Evolutionary conservation across 202 grass and related monocot species (phyloP).

Genomic region (Alloteropsis angusta): DNA sequence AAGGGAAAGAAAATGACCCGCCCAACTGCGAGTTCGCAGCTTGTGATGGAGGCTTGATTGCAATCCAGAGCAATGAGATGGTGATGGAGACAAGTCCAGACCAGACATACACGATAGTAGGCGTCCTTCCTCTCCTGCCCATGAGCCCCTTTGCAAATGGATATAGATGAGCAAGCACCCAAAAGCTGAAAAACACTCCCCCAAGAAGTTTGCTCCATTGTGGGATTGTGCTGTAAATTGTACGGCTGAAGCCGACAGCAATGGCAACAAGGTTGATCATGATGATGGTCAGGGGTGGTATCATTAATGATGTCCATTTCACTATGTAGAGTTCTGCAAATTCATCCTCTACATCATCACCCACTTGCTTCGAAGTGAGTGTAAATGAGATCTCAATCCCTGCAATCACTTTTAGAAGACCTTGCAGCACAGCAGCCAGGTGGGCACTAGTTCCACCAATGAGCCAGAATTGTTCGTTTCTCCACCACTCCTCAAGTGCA

Average conservation of each 20-base stretch:
- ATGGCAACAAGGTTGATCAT: constrained; percentile 95
- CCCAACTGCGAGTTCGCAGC: constrained; percentile 60
- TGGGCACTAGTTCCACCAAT: constrained; percentile 96
- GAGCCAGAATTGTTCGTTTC: constrained; percentile 98
- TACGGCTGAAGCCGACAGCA: constrained; percentile 82
- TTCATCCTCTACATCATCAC: constrained; percentile 77
- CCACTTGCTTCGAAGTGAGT: constrained; percentile 73
- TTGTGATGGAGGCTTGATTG: constrained; percentile 73
- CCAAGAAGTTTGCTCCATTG: constrained; percentile 99
- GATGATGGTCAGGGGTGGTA: constrained; percentile 85
- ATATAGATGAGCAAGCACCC: constrained; percentile 94
- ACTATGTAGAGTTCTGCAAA: constrained; percentile 80
- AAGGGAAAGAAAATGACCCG: constrained; percentile 83
- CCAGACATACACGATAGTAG: constrained; percentile 94
- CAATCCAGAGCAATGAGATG: constrained; percentile 83
- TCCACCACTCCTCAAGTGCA: constrained; percentile 92
- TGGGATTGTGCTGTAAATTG: constrained; percentile 82
- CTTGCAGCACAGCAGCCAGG: constrained; percentile 82
- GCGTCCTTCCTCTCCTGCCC: constrained; percentile 93
- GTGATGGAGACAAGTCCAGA: constrained; percentile 88
- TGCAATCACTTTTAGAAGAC: constrained; percentile 88
- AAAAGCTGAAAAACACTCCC: constrained; percentile 96
- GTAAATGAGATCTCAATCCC: constrained; percentile 97
- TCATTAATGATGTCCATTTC: constrained; percentile 95
- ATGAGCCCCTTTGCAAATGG: constrained; percentile 98